A percentile compares a stretch with the other conserved stretches of the same genome.
Evolutionary conservation across 23 red algal species (phyloP).

Genomic region (Cyanidiococcus yangmingshanensis): DNA sequence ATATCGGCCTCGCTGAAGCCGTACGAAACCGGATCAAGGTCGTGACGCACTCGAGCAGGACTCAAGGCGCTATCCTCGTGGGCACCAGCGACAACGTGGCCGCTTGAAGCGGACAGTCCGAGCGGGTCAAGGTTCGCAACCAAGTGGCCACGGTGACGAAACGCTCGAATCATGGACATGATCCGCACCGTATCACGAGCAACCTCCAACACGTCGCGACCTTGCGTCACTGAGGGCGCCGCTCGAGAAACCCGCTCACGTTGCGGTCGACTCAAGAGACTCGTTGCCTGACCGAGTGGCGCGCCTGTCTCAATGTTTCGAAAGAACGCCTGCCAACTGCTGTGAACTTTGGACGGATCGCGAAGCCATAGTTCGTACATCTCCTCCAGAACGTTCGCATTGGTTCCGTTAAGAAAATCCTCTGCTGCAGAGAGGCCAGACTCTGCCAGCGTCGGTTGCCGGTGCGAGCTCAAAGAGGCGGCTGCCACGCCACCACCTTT

Average conservation of each 20-base stretch:
- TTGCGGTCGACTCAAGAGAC: background rate
- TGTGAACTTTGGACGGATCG: conserved; percentile 78
- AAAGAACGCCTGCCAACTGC: conserved; percentile 91
- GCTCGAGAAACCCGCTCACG: conserved; percentile 4
- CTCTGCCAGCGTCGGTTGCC: conserved; percentile 2
- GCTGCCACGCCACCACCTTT: no score
- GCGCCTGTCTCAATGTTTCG: conserved; percentile 76
- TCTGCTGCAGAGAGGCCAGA: conserved; percentile 26
- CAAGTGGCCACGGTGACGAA: conserved; percentile 94
- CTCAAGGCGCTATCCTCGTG: conserved; percentile 19
- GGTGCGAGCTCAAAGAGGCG: background rate
- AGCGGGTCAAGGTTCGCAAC: conserved; percentile 96
- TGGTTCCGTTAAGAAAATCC: conserved; percentile 90
- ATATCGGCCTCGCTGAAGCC: conserved; percentile 88
- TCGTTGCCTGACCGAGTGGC: conserved; percentile 64
- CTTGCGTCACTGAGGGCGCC: conserved; percentile 36
- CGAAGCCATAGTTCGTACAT: conserved; percentile 83
- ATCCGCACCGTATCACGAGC: conserved; percentile 85
- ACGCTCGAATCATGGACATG: conserved; percentile 94
- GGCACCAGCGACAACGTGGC: conserved; percentile 23
- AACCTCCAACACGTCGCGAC: conserved; percentile 76
- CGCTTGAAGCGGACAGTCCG: conserved; percentile 11
- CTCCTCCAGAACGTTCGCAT: conserved; percentile 86
- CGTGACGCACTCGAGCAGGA: conserved; percentile 43
- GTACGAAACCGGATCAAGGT: conserved; percentile 74